These are phyloP conservation scores for Zygosaccharomyces bisporus DNA, from an alignment of 805 yeast species.

Conservation along the genomic window DNA sequence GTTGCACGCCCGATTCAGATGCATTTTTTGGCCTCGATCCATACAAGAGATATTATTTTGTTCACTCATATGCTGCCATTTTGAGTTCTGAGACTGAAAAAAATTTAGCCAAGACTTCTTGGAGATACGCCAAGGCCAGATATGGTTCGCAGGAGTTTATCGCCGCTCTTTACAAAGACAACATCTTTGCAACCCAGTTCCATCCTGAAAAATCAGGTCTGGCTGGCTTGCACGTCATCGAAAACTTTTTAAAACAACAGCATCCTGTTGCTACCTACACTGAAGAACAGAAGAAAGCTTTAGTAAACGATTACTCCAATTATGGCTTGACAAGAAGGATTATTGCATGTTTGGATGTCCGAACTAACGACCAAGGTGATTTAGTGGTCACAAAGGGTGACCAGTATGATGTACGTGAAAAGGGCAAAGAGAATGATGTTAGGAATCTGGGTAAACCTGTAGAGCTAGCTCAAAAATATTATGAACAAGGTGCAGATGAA, in stretches of 20 bases:
- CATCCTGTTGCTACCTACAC: constrained; percentile 24
- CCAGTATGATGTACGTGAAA: constrained; percentile 94
- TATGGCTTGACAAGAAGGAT: constrained; percentile 82
- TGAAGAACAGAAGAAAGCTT: constrained; percentile 18
- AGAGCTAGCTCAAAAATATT: constrained; percentile 84
- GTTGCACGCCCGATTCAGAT: constrained; percentile 31
- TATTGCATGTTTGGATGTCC: constrained; percentile 95
- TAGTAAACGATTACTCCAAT: constrained; percentile 40
- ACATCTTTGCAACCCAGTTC: constrained; percentile 92
- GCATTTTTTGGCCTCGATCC: constrained; percentile 62
- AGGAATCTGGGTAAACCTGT: constrained; percentile 97
- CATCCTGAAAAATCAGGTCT: constrained; percentile 98
- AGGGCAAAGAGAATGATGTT: constrained; percentile 56
- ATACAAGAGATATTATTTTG: constrained; percentile 78
- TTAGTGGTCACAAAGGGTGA: constrained; percentile 98
- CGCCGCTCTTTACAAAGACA: constrained; percentile 74
- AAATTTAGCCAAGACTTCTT: constrained; percentile 41
- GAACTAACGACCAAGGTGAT: constrained; percentile 91
- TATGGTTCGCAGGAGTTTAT: constrained; percentile 79
- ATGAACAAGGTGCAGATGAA: constrained; percentile 95
- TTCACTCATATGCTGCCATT: constrained; percentile 87
- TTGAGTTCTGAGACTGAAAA: constrained; percentile 39
- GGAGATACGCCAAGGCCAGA: constrained; percentile 69
- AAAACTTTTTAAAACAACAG: constrained; percentile 56
- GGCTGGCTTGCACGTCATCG: constrained; percentile 78